Evolutionary conservation across 2,329 filamentous ascomycete genomes (phyloP).

Genomic region (Ophiocordyceps robertsii): DNA sequence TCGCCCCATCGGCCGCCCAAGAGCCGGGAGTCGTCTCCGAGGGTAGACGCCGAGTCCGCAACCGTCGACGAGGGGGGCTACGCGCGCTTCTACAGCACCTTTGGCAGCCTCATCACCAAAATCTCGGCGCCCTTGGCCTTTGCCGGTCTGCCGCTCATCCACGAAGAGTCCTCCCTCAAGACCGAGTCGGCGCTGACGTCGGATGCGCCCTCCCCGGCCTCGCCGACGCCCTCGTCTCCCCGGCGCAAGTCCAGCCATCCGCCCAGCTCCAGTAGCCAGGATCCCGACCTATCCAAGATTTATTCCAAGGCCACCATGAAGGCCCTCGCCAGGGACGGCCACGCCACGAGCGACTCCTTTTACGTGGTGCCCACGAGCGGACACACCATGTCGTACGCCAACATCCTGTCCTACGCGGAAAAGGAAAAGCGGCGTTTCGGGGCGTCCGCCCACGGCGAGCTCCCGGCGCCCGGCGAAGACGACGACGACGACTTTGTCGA

Average conservation of each 20-base stretch:
- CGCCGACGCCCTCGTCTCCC: slow-evolving; percentile 16
- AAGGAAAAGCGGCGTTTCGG: slow-evolving; percentile 50
- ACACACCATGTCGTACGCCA: slow-evolving; percentile 85
- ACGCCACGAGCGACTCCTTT: slow-evolving; percentile 62
- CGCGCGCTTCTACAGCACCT: slow-evolving; percentile 80
- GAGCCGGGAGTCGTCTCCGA: slow-evolving; percentile 12
- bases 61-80: slow-evolving; percentile 60
- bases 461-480: slow-evolving; percentile 39
- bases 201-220: slow-evolving; percentile 22
- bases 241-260: slow-evolving; percentile 16
- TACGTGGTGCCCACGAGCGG: slow-evolving; percentile 90
- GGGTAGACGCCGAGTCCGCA: slow-evolving; percentile 9
- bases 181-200: slow-evolving; percentile 11
- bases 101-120: slow-evolving; percentile 76
- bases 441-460: slow-evolving; percentile 34
- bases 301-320: slow-evolving; percentile 78
- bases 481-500: slow-evolving; percentile 84
- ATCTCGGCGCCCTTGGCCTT: slow-evolving; percentile 87
- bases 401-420: slow-evolving; percentile 61
- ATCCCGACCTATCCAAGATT: slow-evolving; percentile 69
- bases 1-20: slow-evolving; percentile 11
- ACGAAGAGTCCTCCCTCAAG: slow-evolving; percentile 27
- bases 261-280: slow-evolving; percentile 17
- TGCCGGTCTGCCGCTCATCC: slow-evolving; percentile 69
- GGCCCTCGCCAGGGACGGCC: slow-evolving; percentile 58